Evolutionary conservation across 2,329 filamentous ascomycete genomes (phyloP).

Genomic region (Exophiala calicioides): DNA sequence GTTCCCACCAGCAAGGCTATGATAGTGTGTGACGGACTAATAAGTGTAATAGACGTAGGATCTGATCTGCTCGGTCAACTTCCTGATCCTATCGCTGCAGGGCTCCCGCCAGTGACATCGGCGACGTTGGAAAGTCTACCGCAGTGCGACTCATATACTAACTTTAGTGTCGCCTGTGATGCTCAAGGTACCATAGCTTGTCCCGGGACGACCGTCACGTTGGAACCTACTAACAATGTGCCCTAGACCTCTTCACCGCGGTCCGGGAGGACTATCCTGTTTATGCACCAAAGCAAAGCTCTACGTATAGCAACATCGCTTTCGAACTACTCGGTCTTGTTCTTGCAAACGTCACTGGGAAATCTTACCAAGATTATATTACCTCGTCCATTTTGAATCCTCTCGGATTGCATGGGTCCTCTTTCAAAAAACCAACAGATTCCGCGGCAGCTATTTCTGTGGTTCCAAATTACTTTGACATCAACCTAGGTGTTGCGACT

Average conservation of each 20-base stretch:
- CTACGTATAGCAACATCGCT: conserved; percentile 35
- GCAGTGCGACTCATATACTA: no score
- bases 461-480: conserved; percentile 29
- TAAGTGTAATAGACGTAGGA: no score
- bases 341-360: conserved; percentile 32
- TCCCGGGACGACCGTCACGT: conserved; percentile 12
- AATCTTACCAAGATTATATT: conserved; percentile 32
- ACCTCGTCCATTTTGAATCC: conserved; percentile 24
- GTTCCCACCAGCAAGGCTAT: conserved; percentile 18
- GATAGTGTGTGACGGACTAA: no score
- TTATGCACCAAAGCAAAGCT: conserved; percentile 33
- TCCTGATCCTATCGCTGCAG: no score
- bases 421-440: conserved; percentile 26
- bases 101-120: no score
- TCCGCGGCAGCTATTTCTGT: conserved; percentile 28
- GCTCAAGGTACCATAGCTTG: no score
- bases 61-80: no score
- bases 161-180: no score
- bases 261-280: conserved; percentile 19
- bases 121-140: no score
- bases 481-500: conserved; percentile 44
- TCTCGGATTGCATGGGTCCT: conserved; percentile 22
- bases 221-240: conserved; percentile 21
- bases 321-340: conserved; percentile 35
- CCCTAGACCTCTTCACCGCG: conserved; percentile 15